Evolutionary conservation across 2,329 filamentous ascomycete species (phyloP).

Genomic region (Rugonectria rugulosa): DNA sequence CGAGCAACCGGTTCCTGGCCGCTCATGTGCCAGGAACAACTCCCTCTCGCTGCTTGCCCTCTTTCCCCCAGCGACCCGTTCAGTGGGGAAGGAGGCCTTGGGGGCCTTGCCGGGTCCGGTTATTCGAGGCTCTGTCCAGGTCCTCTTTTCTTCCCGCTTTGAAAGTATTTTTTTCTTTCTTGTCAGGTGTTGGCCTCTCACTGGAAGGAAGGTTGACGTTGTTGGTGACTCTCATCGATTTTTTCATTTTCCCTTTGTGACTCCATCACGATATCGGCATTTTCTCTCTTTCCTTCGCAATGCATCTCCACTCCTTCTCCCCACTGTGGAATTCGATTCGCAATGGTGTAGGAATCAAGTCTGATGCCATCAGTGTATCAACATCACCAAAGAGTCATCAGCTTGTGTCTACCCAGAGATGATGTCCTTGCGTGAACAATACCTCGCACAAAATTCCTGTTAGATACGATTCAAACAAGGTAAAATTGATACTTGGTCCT

Average conservation of each 20-base stretch:
- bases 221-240: background rate
- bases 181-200: conserved; percentile 34
- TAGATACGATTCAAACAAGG: conserved; percentile 13
- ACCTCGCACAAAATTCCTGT: conserved; percentile 13
- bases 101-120: conserved; percentile 36
- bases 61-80: conserved; percentile 17
- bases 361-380: conserved; percentile 8
- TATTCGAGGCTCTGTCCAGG: conserved; percentile 45
- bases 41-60: conserved; percentile 15
- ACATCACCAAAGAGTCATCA: conserved; percentile 5
- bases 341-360: conserved; percentile 18
- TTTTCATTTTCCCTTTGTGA: conserved; percentile 7
- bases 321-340: conserved; percentile 22
- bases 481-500: conserved; percentile 7
- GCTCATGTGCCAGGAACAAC: conserved; percentile 41
- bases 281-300: conserved; percentile 11
- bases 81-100: conserved; percentile 29
- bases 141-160: conserved; percentile 22
- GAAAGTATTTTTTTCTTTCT: conserved; percentile 29
- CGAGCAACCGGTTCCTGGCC: conserved; percentile 43
- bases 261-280: background rate
- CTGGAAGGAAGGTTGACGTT: no score
- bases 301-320: conserved; percentile 11
- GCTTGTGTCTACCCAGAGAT: conserved; percentile 3
- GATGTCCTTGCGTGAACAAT: background rate